A percentile compares a stretch with the other conserved stretches of the same genome.
phyloP scores from a whole-genome alignment of 208 protist species.

The Wallacemonas sp. region DNA sequence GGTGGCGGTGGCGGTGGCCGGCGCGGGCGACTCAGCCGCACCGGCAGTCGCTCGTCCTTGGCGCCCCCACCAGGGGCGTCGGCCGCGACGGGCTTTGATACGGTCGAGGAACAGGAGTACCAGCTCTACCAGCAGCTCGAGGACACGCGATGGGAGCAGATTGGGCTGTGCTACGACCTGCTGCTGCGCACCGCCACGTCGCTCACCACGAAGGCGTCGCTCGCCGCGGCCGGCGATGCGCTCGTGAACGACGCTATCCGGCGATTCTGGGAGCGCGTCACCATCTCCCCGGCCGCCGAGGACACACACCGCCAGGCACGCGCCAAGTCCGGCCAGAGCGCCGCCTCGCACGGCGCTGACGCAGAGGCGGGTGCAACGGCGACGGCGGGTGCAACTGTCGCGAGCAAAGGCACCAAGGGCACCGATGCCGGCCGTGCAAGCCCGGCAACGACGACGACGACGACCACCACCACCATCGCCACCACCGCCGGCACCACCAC shows the following conservation, averaged over 20 bases:
- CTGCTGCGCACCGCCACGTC: slow-evolving; percentile 44
- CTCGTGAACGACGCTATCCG: slow-evolving; percentile 75
- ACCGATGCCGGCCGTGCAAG: too few relatives aligned
- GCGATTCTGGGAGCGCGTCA: slow-evolving; percentile 84
- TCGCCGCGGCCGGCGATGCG: slow-evolving; percentile 38
- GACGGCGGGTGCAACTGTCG: too few relatives aligned
- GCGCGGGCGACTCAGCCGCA: too few relatives aligned
- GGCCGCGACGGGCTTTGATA: slow-evolving; percentile 10
- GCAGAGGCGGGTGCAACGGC: too few relatives aligned
- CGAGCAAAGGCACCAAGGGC: too few relatives aligned
- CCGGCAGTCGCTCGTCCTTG: too few relatives aligned
- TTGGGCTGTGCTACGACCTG: slow-evolving; percentile 64
- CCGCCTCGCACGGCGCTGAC: too few relatives aligned
- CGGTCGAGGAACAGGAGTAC: slow-evolving; percentile 38
- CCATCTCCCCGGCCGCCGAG: slow-evolving; percentile 57
- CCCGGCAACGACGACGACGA: too few relatives aligned
- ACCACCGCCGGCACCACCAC: too few relatives aligned
- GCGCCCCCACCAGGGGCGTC: too few relatives aligned
- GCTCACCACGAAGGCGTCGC: slow-evolving; percentile 24
- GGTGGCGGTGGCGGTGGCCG: background rate
- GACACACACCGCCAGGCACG: slow-evolving; percentile 32
- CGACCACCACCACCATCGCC: too few relatives aligned
- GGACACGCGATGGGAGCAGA: slow-evolving; percentile 61
- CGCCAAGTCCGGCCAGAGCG: slow-evolving; percentile 8
- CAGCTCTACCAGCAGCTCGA: slow-evolving; percentile 45